These are phyloP conservation scores for Porcisia deanei DNA, from an alignment of 208 protist species.

Conservation along the genomic window DNA sequence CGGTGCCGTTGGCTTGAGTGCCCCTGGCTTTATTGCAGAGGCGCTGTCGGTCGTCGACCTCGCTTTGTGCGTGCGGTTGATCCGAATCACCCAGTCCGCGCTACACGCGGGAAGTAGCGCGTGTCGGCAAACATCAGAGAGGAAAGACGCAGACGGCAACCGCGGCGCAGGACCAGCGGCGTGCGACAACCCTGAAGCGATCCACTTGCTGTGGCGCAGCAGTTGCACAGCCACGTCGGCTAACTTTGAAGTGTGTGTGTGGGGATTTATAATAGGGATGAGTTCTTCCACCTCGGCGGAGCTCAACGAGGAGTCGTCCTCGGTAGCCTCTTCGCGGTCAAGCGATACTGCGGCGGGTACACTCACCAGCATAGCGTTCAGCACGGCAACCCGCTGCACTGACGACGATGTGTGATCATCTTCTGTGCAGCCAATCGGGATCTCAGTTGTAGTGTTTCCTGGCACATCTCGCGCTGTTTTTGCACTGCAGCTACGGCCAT, in stretches of 20 bases:
- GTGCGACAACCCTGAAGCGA: conserved; percentile 34
- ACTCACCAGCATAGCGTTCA: conserved; percentile 31
- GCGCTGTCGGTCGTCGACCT: not conserved
- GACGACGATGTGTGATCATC: not conserved
- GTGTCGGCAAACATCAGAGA: conserved; percentile 24
- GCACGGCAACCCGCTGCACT: conserved; percentile 11
- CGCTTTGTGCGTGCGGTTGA: not conserved
- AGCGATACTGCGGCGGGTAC: not conserved
- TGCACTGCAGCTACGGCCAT: not conserved
- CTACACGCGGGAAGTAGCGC: not conserved
- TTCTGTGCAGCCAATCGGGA: not conserved
- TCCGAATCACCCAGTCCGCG: not conserved
- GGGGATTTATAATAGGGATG: not conserved
- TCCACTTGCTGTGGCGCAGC: conserved; percentile 32
- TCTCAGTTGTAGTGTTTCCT: not conserved
- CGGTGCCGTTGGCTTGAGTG: not conserved
- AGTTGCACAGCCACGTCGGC: conserved; percentile 9
- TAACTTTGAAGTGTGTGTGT: not conserved
- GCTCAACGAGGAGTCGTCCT: not conserved
- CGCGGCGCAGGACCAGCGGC: conserved; percentile 19
- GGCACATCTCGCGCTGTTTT: not conserved
- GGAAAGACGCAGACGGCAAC: conserved; percentile 14
- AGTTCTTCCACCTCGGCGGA: not conserved
- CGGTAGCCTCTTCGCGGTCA: not conserved
- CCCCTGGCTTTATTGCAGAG: not conserved